Percentiles rank a stretch among this genome's conserved stretches.
Evolutionary conservation across 2,329 filamentous ascomycete genomes (phyloP).

Genomic region (Hypoxylon sp.): DNA sequence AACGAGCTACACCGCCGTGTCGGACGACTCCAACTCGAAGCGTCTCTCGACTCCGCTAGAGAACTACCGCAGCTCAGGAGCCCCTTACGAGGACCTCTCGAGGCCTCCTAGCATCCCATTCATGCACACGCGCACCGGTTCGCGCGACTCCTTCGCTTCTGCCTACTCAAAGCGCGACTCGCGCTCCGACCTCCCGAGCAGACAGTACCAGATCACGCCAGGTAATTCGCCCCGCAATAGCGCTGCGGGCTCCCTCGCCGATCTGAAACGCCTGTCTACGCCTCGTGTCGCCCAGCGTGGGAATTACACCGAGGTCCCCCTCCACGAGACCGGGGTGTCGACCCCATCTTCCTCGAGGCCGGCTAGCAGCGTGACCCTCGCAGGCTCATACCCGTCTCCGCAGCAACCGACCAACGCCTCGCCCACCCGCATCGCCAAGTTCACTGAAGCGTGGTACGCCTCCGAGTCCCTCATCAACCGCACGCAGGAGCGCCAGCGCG

Average conservation of each 20-base stretch:
- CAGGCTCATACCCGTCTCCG: conserved; percentile 34
- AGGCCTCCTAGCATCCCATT: conserved; percentile 76
- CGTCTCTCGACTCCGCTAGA: conserved; percentile 65
- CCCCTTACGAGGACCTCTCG: conserved; percentile 59
- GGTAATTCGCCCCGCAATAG: conserved; percentile 59
- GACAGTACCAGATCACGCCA: conserved; percentile 65
- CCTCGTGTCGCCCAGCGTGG: conserved; percentile 54
- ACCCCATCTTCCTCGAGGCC: conserved; percentile 44
- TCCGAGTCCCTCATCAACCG: conserved; percentile 66
- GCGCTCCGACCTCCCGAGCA: conserved; percentile 65
- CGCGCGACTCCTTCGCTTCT: conserved; percentile 64
- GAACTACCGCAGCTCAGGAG: conserved; percentile 58
- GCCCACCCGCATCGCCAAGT: conserved; percentile 58
- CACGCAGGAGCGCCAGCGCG: conserved; percentile 65
- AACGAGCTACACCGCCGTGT: conserved; percentile 57
- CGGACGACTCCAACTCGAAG: conserved; percentile 65
- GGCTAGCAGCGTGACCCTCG: conserved; percentile 33
- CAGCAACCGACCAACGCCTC: conserved; percentile 49
- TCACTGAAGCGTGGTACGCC: conserved; percentile 68
- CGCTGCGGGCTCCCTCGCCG: conserved; percentile 56
- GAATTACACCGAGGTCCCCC: conserved; percentile 64
- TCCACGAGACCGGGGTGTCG: conserved; percentile 54
- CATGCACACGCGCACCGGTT: conserved; percentile 78
- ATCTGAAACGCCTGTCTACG: conserved; percentile 62
- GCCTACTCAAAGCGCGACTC: conserved; percentile 65